phyloP scores from a whole-genome alignment of 305 asterid species.

The Stenogyne calaminthoides region DNA sequence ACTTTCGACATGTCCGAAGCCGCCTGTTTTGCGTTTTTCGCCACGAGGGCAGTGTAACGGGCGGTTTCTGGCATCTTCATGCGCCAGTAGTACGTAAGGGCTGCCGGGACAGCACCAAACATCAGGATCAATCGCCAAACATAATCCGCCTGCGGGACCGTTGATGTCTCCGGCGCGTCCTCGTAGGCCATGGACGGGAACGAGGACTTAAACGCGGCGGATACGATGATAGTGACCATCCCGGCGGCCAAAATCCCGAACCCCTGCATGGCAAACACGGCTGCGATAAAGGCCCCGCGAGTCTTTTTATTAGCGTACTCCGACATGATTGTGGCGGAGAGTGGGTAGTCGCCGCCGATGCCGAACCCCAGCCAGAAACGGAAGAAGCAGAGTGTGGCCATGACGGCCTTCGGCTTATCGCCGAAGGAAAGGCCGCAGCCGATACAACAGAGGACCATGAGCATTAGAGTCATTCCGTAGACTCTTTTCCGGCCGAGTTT shows the following conservation, averaged over 20 bases:
- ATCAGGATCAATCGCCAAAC: slow-evolving; percentile 42
- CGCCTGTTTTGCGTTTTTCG: slow-evolving; percentile 43
- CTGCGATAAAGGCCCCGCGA: slow-evolving; percentile 48
- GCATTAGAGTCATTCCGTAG: slow-evolving; percentile 47
- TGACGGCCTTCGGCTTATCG: slow-evolving; percentile 36
- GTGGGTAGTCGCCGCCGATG: slow-evolving; percentile 51
- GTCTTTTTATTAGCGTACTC: slow-evolving; percentile 49
- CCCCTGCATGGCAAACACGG: slow-evolving; percentile 56
- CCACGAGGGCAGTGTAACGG: slow-evolving; percentile 45
- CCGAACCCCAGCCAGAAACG: slow-evolving; percentile 52
- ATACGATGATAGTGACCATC: slow-evolving; percentile 40
- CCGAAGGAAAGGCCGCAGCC: slow-evolving; percentile 47
- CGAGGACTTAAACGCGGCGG: slow-evolving; percentile 31
- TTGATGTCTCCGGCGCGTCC: slow-evolving; percentile 3
- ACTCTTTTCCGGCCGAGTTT: slow-evolving; percentile 45
- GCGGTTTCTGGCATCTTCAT: slow-evolving; percentile 53
- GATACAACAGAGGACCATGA: slow-evolving; percentile 41
- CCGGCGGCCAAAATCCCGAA: slow-evolving; percentile 49
- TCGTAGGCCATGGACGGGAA: slow-evolving; percentile 34
- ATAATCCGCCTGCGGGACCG: slow-evolving; percentile 31
- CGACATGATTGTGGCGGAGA: slow-evolving; percentile 53
- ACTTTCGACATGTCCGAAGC: slow-evolving; percentile 47
- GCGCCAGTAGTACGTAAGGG: slow-evolving; percentile 46
- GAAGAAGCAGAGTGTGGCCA: slow-evolving; percentile 49
- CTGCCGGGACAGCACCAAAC: slow-evolving; percentile 45